Evolutionary conservation across 257 asterid species (phyloP).

Genomic region (Solanum phureja): DNA sequence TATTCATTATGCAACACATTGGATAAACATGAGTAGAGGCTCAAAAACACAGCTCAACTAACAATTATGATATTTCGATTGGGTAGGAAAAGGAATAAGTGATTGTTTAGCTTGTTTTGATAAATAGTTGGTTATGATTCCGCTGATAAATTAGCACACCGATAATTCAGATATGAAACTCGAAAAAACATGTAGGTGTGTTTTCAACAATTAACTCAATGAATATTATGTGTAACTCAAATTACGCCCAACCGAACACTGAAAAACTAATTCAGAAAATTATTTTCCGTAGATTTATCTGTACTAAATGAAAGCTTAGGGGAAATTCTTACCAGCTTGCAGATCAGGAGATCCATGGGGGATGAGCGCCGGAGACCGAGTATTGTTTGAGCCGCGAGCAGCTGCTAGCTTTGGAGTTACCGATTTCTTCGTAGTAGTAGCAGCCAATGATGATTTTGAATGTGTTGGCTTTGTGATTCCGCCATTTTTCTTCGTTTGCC

Average conservation of each 20-base stretch:
- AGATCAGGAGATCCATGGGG: conserved; percentile 55
- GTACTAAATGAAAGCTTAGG: neutral
- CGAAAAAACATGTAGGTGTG: neutral
- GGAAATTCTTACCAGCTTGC: conserved; percentile 23
- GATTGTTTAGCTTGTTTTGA: neutral
- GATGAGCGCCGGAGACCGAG: conserved; percentile 43
- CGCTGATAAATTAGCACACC: neutral
- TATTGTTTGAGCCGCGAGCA: conserved; percentile 29
- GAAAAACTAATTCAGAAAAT: neutral
- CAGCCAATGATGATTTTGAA: neutral
- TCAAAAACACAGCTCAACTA: neutral
- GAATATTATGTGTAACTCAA: no score
- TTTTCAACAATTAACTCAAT: no score
- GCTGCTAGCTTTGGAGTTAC: conserved; percentile 32
- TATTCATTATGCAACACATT: neutral
- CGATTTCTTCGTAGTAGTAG: conserved; percentile 13
- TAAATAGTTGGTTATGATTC: neutral
- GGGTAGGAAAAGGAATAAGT: no score
- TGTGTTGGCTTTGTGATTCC: conserved; percentile 28
- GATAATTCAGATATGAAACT: no score
- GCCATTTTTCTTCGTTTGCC: conserved; percentile 44
- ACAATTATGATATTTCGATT: no score
- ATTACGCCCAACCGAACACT: neutral
- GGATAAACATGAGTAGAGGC: neutral
- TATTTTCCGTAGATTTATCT: neutral